Percentiles rank a stretch among this genome's conserved stretches.
Conservation (phyloP, 176 grass and related monocot genomes). For the Carex parvula region DNA sequence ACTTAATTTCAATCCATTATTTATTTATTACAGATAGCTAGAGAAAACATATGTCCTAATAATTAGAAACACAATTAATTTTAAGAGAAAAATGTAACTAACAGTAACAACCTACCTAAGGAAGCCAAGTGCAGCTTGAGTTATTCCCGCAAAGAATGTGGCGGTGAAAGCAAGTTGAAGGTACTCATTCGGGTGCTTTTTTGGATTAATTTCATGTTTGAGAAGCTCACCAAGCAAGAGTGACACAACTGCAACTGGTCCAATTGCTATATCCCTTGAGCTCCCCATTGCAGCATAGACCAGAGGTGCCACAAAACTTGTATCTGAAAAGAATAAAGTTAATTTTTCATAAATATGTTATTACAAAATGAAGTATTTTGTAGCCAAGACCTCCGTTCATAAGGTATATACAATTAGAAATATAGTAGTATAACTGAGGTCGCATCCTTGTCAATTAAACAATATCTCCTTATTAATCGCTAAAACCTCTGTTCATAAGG, state of each 20-base stretch:
- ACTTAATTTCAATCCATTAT: too few species aligned
- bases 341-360: not conserved
- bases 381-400: not conserved
- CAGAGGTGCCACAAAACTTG: conserved; percentile 71
- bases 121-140: conserved; percentile 59
- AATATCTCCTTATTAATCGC: not conserved
- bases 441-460: not conserved
- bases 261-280: conserved; percentile 86
- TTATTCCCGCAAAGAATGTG: conserved; percentile 72
- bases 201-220: conserved; percentile 43
- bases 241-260: conserved; percentile 80
- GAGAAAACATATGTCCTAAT: not conserved
- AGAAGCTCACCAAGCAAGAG: conserved; percentile 69
- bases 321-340: conserved; percentile 38
- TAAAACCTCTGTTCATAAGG: not conserved
- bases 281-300: conserved; percentile 75
- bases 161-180: conserved; percentile 52
- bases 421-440: too few species aligned
- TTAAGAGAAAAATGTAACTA: not conserved
- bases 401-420: too few species aligned
- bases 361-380: not conserved
- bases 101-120: conserved; percentile 38
- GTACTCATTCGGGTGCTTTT: conserved; percentile 43
- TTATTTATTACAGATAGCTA: too few species aligned
- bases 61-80: not conserved